Percentiles rank a stretch among this genome's conserved stretches.
Conservation (phyloP, 192 early-diverging fungal genomes). For the Rhizophagus sp. region DNA sequence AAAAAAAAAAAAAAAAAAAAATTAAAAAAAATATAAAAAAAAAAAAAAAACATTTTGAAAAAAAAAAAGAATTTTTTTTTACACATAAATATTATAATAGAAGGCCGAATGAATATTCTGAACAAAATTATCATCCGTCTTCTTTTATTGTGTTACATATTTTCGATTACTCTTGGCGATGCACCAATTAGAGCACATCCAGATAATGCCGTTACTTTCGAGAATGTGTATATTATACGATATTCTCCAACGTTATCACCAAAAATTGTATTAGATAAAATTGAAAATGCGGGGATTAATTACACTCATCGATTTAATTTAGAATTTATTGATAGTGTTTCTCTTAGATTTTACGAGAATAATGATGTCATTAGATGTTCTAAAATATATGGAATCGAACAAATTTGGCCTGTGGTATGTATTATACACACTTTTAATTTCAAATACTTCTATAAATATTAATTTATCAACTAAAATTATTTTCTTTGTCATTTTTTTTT, state of each 20-base stretch:
- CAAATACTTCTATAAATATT: too few species aligned
- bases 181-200: not conserved
- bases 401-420: constrained; percentile 49
- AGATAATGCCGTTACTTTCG: not conserved
- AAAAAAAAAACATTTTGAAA: not conserved
- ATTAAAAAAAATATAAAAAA: too few species aligned
- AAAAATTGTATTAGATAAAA: not conserved
- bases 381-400: constrained; percentile 38
- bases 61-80: not conserved
- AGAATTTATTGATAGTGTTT: constrained; percentile 47
- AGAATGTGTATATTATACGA: not conserved
- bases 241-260: not conserved
- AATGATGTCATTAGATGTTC: constrained; percentile 35
- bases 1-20: too few species aligned
- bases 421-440: not conserved
- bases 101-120: not conserved
- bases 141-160: not conserved
- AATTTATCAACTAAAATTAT: too few species aligned
- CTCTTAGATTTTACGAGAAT: constrained; percentile 40
- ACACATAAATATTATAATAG: not conserved
- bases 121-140: not conserved
- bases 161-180: not conserved
- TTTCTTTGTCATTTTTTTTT: not conserved
- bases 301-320: not conserved
- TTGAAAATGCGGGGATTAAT: not conserved